Base-by-base conservation (phyloP, 2,329 filamentous ascomycete species). In the Penicillium corylophilum region DNA sequence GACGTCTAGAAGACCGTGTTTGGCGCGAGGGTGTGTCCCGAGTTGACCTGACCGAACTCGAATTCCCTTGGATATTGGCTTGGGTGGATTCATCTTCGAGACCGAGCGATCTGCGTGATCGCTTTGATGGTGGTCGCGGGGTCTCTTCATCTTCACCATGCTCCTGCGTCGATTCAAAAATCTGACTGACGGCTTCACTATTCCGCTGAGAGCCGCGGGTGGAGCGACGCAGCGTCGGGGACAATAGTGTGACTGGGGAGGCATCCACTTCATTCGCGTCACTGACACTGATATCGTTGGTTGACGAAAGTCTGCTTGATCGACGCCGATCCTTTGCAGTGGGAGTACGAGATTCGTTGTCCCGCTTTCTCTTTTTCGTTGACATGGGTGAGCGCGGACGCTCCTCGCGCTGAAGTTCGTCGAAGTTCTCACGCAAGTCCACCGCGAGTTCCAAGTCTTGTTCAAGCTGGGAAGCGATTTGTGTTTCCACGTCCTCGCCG, bases 391-490 rank as follows among this genome's bases (percentile, higher is more conserved):
- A 41, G 7, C 55, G 46, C 35, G 24, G 22, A 28, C 5, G 33
- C 23, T 35, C 20, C 12, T 22, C 16, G 18, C 40, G 26, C 4
- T 35, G 22, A 15, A 22, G 18, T 12, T 60, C 18, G 18, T 18
- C 42, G 10, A 41, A 16, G 4, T 50, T 47, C 2, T 58, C 61
- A 28, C 64, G 53, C 24, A 63, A 48, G 55, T 73, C 69, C n/a
- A 69, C 65, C 7, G 71, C 70, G 22, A 69, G 57, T 39, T 72
- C 72, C 38, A 77, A 60, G 53, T 77, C 74, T 53, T 75, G 71
- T 47, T 71, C 73, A 5, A 77, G 62, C 54, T 77, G 75, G 18
- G 74, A 77, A 10, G 73, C 74, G 50, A 74, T 69, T 51, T 76
- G 71, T 12, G 69, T 66, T 42, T 77, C 74, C 53, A 74, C 64